phyloP scores from a whole-genome alignment of 352 stramenopile species.

The Pythium diclinum region DNA sequence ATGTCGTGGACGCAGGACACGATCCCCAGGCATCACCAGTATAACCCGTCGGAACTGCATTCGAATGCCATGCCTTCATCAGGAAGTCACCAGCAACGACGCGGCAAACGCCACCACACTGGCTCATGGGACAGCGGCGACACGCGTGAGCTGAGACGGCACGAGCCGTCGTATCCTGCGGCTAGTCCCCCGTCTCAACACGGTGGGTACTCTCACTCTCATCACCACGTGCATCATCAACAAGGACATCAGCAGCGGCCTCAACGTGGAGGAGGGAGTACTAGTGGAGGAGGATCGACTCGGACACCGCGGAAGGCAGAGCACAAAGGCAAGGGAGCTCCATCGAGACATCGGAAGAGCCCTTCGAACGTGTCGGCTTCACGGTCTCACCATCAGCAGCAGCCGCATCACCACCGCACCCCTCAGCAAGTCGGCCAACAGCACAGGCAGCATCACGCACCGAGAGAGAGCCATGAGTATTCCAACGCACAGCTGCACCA shows the following conservation, averaged over 20 bases:
- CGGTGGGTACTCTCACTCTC: background rate
- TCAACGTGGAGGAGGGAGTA: background rate
- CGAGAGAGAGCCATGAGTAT: background rate
- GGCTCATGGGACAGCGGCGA: slow-evolving; percentile 22
- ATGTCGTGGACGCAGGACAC: background rate
- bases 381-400: slow-evolving; percentile 10
- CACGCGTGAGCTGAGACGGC: slow-evolving; percentile 11
- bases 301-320: slow-evolving; percentile 13
- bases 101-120: slow-evolving; percentile 22
- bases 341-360: slow-evolving; percentile 15
- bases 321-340: slow-evolving; percentile 7
- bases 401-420: background rate
- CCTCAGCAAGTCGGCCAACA: background rate
- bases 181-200: background rate
- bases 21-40: slow-evolving; percentile 16
- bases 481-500: background rate
- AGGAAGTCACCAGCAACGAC: background rate
- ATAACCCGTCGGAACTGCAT: background rate
- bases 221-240: slow-evolving; percentile 3
- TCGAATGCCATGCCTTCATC: background rate
- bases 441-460: background rate
- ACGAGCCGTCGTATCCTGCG: slow-evolving; percentile 6
- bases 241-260: background rate
- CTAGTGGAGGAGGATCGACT: background rate
- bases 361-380: slow-evolving; percentile 6